phyloP scores from a whole-genome alignment of 352 stramenopile species.

The Stephanocyclus meneghinianus region DNA sequence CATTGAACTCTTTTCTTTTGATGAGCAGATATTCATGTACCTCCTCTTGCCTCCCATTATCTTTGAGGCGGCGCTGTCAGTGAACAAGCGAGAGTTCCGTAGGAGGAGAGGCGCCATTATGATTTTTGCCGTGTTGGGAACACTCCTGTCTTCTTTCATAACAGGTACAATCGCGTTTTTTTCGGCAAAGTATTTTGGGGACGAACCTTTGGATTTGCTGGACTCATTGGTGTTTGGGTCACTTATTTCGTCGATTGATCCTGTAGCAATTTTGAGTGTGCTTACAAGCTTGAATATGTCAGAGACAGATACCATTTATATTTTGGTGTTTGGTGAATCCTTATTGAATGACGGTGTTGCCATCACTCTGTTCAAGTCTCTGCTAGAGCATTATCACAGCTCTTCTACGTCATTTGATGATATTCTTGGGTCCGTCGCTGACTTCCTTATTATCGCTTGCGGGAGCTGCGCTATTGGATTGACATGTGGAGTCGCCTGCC shows the following conservation, averaged over 20 bases:
- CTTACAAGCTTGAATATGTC: slow-evolving; percentile 77
- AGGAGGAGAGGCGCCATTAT: slow-evolving; percentile 80
- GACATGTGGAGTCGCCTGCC: slow-evolving; percentile 49
- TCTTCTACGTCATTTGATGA: slow-evolving; percentile 46
- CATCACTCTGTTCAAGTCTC: slow-evolving; percentile 85
- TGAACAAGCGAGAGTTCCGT: slow-evolving; percentile 55
- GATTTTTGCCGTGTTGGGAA: slow-evolving; percentile 88
- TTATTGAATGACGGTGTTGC: slow-evolving; percentile 85
- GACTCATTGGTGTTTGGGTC: slow-evolving; percentile 64
- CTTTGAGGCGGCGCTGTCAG: slow-evolving; percentile 83
- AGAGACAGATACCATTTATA: slow-evolving; percentile 73
- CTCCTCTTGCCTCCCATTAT: slow-evolving; percentile 90
- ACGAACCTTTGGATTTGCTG: slow-evolving; percentile 27
- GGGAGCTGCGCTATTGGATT: slow-evolving; percentile 69
- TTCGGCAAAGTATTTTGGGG: slow-evolving; percentile 34
- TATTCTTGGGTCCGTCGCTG: slow-evolving; percentile 43
- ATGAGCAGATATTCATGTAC: slow-evolving; percentile 92
- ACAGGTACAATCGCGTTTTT: slow-evolving; percentile 84
- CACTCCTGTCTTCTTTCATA: slow-evolving; percentile 87
- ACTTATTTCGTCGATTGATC: slow-evolving; percentile 83
- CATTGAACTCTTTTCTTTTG: slow-evolving; percentile 77
- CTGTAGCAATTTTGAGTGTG: slow-evolving; percentile 81
- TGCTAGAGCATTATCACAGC: slow-evolving; percentile 40
- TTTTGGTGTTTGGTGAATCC: slow-evolving; percentile 81
- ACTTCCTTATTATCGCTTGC: slow-evolving; percentile 59